Evolutionary conservation across 2,329 filamentous ascomycete species (phyloP).

Genomic region (Blastomyces percursus): DNA sequence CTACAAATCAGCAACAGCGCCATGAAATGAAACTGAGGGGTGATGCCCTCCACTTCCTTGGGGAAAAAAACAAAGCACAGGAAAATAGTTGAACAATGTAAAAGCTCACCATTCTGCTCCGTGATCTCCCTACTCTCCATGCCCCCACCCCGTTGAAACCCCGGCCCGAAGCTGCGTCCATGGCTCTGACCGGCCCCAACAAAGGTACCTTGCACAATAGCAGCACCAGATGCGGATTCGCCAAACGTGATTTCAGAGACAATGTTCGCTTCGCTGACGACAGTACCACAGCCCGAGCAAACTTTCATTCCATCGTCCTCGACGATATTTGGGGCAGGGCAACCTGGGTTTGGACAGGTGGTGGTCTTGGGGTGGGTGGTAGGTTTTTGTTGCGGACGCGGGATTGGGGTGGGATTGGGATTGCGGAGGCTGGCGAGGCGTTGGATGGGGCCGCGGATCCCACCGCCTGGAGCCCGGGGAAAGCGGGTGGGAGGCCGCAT

Average conservation of each 20-base stretch:
- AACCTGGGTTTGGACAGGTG: slow-evolving; percentile 36
- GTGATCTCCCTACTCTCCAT: slow-evolving; percentile 41
- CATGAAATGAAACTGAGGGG: neutral
- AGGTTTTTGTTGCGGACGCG: slow-evolving; percentile 22
- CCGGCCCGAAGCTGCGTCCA: slow-evolving; percentile 48
- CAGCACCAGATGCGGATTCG: slow-evolving; percentile 73
- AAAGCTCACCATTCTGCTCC: slow-evolving; percentile 31
- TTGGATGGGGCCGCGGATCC: slow-evolving; percentile 26
- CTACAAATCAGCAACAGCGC: slow-evolving; percentile 4
- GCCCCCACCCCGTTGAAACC: slow-evolving; percentile 37
- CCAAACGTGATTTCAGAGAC: slow-evolving; percentile 87
- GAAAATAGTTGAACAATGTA: neutral
- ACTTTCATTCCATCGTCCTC: slow-evolving; percentile 42
- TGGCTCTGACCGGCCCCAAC: slow-evolving; percentile 77
- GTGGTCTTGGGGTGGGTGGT: slow-evolving; percentile 23
- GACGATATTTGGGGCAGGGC: slow-evolving; percentile 36
- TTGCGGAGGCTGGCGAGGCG: slow-evolving; percentile 33
- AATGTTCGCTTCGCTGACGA: slow-evolving; percentile 77
- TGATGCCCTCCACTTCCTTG: neutral
- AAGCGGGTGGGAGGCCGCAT: slow-evolving; percentile 13
- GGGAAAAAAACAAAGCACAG: slow-evolving; percentile 3
- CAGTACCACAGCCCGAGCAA: slow-evolving; percentile 74
- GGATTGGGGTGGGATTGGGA: slow-evolving; percentile 29
- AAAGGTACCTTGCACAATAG: slow-evolving; percentile 81
- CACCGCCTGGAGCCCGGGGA: slow-evolving; percentile 21